Percentiles rank a stretch among this genome's conserved stretches.
Conservation (phyloP, 148 eudicot species). For the Camellia lanceoleosa region DNA sequence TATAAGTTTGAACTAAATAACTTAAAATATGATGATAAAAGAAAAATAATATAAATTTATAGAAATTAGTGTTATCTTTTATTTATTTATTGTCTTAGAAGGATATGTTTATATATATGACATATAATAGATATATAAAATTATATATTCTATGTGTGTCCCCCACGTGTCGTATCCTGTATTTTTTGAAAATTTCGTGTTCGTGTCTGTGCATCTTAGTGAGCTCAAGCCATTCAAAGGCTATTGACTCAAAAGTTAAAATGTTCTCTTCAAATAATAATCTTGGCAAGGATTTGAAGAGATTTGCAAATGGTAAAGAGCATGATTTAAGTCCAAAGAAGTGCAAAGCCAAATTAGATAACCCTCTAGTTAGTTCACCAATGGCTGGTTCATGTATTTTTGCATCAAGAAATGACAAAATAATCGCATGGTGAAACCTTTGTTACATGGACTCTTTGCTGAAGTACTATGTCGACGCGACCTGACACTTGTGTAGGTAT, state of each 20-base stretch:
- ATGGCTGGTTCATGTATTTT: slow-evolving; percentile 8
- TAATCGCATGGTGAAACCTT: neutral
- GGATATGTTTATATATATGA: no score
- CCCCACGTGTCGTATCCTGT: neutral
- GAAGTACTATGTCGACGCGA: no score
- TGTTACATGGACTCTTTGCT: no score
- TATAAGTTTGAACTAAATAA: no score
- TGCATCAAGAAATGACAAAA: slow-evolving; percentile 7
- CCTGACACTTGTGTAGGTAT: no score
- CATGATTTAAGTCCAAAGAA: slow-evolving; percentile 13
- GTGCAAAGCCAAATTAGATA: slow-evolving; percentile 18
- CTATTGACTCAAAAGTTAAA: slow-evolving; percentile 13
- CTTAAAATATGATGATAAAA: no score
- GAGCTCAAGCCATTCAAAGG: slow-evolving; percentile 18
- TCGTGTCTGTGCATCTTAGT: neutral
- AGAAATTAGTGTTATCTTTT: no score
- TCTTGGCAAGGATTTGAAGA: slow-evolving; percentile 16
- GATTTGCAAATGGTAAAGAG: slow-evolving; percentile 15
- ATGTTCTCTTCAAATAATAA: neutral
- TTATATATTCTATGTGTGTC: no score
- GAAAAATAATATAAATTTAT: no score
- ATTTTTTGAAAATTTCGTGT: neutral
- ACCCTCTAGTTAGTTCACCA: slow-evolving; percentile 13
- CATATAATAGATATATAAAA: no score
- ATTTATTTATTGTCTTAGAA: no score